Percentiles rank a stretch among this genome's conserved stretches.
Conservation (phyloP, 805 yeast genomes). For the Phaffomyces opuntiae region DNA sequence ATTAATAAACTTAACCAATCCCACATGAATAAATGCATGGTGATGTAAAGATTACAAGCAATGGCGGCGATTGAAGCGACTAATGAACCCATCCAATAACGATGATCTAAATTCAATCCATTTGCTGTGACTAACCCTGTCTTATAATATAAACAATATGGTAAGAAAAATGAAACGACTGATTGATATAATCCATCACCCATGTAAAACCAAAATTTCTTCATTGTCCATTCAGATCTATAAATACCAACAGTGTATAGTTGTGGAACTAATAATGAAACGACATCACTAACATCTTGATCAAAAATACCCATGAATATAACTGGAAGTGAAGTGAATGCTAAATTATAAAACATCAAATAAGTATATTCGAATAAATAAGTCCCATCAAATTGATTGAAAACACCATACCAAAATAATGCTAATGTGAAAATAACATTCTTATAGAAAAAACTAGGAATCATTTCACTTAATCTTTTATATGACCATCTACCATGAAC, state of each 20-base stretch:
- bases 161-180: conserved; percentile 64
- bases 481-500: conserved; percentile 89
- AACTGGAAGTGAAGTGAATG: conserved; percentile 76
- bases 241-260: conserved; percentile 67
- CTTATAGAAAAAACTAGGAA: conserved; percentile 74
- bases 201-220: conserved; percentile 69
- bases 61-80: conserved; percentile 63
- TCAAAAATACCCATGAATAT: conserved; percentile 74
- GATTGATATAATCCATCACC: conserved; percentile 74
- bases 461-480: conserved; percentile 75
- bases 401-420: conserved; percentile 75
- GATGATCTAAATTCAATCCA: conserved; percentile 59
- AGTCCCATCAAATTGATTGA: conserved; percentile 69
- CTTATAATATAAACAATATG: conserved; percentile 46
- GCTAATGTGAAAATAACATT: conserved; percentile 71
- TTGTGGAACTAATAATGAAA: conserved; percentile 68
- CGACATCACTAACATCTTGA: conserved; percentile 69
- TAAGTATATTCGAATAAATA: conserved; percentile 74
- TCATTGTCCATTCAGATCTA: conserved; percentile 62
- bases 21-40: conserved; percentile 71
- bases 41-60: conserved; percentile 58
- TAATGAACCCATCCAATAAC: conserved; percentile 64
- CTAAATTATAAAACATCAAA: conserved; percentile 75
- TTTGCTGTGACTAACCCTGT: conserved; percentile 40
- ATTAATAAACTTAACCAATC: conserved; percentile 64